Conservation (phyloP, 176 grass and related monocot species). For the Oryza rufipogon region DNA sequence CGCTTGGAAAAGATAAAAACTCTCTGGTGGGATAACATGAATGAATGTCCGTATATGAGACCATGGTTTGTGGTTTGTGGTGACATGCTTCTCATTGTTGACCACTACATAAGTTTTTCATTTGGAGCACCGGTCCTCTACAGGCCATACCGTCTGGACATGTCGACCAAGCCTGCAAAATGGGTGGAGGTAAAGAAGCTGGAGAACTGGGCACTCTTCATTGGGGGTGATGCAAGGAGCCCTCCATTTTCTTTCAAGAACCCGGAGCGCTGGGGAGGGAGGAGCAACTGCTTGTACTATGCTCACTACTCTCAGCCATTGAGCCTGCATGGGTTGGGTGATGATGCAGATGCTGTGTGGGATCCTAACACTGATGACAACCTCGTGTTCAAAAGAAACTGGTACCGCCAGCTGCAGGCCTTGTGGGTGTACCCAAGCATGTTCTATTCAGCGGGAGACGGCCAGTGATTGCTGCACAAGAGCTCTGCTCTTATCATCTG, state of each 20-base stretch:
- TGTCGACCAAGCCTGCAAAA: slow-evolving; percentile 13
- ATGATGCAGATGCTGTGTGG: slow-evolving; percentile 1
- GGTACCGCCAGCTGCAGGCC: background rate
- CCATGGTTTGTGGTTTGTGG: slow-evolving; percentile 46
- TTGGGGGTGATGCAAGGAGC: slow-evolving; percentile 10
- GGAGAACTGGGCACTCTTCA: slow-evolving; percentile 50
- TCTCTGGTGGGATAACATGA: background rate
- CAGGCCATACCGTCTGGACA: slow-evolving; percentile 36
- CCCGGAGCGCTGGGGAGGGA: slow-evolving; percentile 48
- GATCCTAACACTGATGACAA: background rate
- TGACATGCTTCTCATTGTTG: slow-evolving; percentile 48
- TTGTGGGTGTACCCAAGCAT: slow-evolving; percentile 59
- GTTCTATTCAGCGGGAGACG: slow-evolving; percentile 36
- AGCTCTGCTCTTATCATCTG: background rate
- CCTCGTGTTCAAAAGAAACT: background rate
- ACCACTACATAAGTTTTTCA: background rate
- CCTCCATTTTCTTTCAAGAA: slow-evolving; percentile 35
- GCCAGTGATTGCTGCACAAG: background rate
- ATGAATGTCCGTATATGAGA: background rate
- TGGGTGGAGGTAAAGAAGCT: slow-evolving; percentile 45
- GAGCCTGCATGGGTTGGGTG: slow-evolving; percentile 27
- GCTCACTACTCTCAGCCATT: background rate
- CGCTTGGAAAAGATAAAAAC: slow-evolving; percentile 26
- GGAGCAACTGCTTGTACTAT: slow-evolving; percentile 55
- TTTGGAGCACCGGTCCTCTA: background rate